Percentiles rank a stretch among this genome's conserved stretches.
phyloP scores from a whole-genome alignment of 345 rosid genomes.

The Brassica napus region DNA sequence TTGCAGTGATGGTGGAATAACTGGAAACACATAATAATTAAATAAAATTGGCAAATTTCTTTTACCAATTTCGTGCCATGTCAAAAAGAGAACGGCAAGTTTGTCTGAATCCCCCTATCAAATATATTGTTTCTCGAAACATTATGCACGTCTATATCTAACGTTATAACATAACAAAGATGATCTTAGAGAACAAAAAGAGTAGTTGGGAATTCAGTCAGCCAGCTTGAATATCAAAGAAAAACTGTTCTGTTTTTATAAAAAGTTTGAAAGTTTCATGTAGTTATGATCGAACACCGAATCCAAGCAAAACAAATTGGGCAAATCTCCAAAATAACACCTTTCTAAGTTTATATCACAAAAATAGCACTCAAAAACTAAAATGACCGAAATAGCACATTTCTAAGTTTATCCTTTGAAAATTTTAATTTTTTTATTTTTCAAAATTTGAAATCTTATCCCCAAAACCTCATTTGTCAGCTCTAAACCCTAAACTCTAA shows the following conservation, averaged over 20 bases:
- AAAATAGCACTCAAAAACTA: no score
- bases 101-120: neutral
- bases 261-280: neutral
- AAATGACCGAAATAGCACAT: no score
- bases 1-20: neutral
- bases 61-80: neutral
- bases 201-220: neutral
- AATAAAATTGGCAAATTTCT: neutral
- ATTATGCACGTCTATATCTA: neutral
- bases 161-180: neutral
- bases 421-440: no score
- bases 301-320: neutral
- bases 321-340: no score
- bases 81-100: neutral
- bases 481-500: no score
- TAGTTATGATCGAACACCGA: neutral
- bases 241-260: neutral
- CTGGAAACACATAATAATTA: neutral
- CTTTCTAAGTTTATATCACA: no score
- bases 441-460: no score
- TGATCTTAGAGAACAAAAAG: slow-evolving; percentile 1
- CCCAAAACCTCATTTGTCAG: no score
- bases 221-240: neutral
- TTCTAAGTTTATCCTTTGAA: no score
- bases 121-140: neutral